Conservation (phyloP, 23 red algal species). For the Gracilaria gracilis region DNA sequence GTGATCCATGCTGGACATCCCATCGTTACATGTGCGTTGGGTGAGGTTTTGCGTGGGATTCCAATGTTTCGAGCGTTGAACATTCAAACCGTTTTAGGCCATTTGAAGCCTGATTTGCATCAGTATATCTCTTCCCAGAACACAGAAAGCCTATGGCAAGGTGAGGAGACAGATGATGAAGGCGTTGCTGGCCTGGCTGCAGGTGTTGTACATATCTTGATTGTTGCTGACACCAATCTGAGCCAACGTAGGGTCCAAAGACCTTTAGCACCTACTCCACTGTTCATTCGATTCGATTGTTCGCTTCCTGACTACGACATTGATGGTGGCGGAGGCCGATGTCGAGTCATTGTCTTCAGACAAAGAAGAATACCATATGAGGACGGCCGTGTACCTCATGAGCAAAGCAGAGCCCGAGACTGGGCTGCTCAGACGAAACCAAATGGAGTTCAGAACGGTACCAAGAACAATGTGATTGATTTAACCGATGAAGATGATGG, state of each 20-base stretch:
- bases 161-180: constrained; percentile 75
- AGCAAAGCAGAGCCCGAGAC: not conserved
- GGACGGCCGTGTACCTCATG: not conserved
- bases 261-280: constrained; percentile 52
- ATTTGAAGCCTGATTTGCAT: not conserved
- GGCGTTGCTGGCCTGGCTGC: constrained; percentile 41
- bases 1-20: constrained; percentile 65
- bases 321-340: constrained; percentile 71
- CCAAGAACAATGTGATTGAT: constrained; percentile 1
- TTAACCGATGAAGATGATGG: constrained; percentile 11
- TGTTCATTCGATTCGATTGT: constrained; percentile 67
- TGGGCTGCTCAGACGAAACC: not conserved
- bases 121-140: not conserved
- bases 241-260: not conserved
- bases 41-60: constrained; percentile 43
- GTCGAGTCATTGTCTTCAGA: constrained; percentile 68
- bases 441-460: not conserved
- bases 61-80: constrained; percentile 48
- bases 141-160: constrained; percentile 30
- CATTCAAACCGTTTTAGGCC: constrained; percentile 39
- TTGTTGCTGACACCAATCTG: constrained; percentile 53
- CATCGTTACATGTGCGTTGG: constrained; percentile 36
- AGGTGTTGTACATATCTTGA: constrained; percentile 41
- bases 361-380: constrained; percentile 8
- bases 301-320: constrained; percentile 41